A percentile compares a stretch with the other conserved stretches of the same genome.
Conservation (phyloP, 495 filamentous ascomycete species). For the Tuber melanosporum region DNA sequence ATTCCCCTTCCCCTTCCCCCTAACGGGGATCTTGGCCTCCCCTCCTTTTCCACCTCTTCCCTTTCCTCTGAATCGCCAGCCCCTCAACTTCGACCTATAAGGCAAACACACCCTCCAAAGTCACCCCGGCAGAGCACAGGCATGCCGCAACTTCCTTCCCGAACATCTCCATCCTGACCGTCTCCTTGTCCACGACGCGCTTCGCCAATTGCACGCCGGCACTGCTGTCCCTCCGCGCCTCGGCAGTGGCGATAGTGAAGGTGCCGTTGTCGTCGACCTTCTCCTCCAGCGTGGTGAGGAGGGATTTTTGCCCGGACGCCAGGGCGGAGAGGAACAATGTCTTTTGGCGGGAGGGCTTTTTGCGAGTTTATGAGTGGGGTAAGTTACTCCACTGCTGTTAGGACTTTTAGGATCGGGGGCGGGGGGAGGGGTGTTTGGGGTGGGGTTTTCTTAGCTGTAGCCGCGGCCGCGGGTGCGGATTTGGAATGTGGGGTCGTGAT, state of each 20-base stretch:
- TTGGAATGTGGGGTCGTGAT: too few species aligned
- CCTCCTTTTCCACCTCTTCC: conserved; percentile 26
- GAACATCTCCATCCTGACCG: background rate
- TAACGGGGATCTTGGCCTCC: conserved; percentile 29
- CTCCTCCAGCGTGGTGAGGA: conserved; percentile 21
- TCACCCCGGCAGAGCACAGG: conserved; percentile 8
- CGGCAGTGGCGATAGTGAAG: conserved; percentile 10
- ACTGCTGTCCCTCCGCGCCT: background rate
- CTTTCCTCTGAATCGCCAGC: conserved; percentile 14
- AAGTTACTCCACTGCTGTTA: conserved; percentile 34
- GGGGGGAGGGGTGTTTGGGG: too few species aligned
- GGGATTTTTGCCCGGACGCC: conserved; percentile 10
- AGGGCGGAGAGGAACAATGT: conserved; percentile 28
- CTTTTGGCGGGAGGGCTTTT: conserved; percentile 26
- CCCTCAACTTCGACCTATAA: conserved; percentile 30
- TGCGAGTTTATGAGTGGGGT: conserved; percentile 28
- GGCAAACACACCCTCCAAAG: conserved; percentile 20
- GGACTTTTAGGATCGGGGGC: too few species aligned
- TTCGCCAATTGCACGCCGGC: background rate
- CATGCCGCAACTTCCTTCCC: conserved; percentile 5
- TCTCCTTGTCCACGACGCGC: background rate
- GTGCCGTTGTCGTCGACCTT: conserved; percentile 14
- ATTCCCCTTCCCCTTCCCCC: conserved; percentile 15
- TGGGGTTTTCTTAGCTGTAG: too few species aligned
- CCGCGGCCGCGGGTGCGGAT: too few species aligned